Evolutionary conservation across 371 early-diverging fungal genomes (phyloP), one percentile per base, ranked within the genome.

Genomic region (Synchytrium microbalum): DNA sequence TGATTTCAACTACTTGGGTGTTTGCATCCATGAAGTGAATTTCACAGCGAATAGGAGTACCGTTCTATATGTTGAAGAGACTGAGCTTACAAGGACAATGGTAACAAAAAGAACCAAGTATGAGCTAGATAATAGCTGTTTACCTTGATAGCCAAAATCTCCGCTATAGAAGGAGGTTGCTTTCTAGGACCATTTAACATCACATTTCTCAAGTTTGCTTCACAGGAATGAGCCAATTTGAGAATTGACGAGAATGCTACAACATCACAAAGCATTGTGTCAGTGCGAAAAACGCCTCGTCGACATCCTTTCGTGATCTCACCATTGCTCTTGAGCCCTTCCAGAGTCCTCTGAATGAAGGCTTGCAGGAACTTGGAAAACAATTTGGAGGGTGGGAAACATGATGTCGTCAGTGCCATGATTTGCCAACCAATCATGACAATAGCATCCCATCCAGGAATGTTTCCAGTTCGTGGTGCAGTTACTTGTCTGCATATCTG

Each of bases 401-500:
- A 59, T 29, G 72, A 66, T 30, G 73, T 52, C 16, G 71, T 64
- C 10, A 73, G 62, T 28, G 68, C 63, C 24, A 79, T 54, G 29
- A 72, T 32, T 46, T 69, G 69, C 79, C 79, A 79, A 0, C 69
- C 69, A 53, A 54, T 32, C 16, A 70, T 19, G 0, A 60, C 31
- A 2, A 76, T 65, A 30, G 51, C 26, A 32, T 63, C 38, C 65
- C 65, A 65, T 10, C 65, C 59, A 30, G 32, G 26, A 3, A 8
- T 14, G 13, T 5, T 69, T 66, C 14, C 67, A n/a, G 68, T 67
- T 27, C 56, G 61, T 19, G 75, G 72, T 16, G 61, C 53, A 13
- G 78, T 74, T 28, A 72, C 64, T 61, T 79, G 79, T 60, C 73
- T 69, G 46, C 69, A 64, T 32, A 76, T 66, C 64, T 79, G 79